Conservation (phyloP, 495 filamentous ascomycete species). For the Entonaema liquescens region DNA sequence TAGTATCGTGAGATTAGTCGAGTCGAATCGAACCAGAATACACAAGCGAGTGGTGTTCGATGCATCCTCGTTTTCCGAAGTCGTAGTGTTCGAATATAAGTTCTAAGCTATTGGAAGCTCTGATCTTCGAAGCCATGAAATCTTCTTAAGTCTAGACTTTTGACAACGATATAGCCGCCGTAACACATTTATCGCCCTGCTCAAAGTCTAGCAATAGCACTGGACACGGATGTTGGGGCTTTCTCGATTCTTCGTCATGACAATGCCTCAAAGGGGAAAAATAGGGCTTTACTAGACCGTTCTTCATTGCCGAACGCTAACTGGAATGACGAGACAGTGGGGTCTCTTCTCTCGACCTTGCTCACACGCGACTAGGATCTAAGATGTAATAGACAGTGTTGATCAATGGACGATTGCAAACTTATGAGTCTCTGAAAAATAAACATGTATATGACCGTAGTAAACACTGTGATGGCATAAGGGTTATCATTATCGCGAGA, state of each 20-base stretch:
- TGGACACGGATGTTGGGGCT: neutral
- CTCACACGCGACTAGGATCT: slow-evolving; percentile 39
- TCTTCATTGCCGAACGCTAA: slow-evolving; percentile 37
- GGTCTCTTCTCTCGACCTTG: slow-evolving; percentile 29
- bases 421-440: slow-evolving; percentile 14
- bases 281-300: slow-evolving; percentile 28
- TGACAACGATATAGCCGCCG: slow-evolving; percentile 1
- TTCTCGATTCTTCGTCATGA: slow-evolving; percentile 10
- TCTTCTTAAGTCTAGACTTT: slow-evolving; percentile 11
- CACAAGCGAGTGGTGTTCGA: slow-evolving; percentile 17
- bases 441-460: slow-evolving; percentile 5
- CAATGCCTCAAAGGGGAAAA: slow-evolving; percentile 10
- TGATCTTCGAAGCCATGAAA: neutral
- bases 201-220: neutral
- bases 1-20: slow-evolving; percentile 11
- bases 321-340: slow-evolving; percentile 37
- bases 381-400: slow-evolving; percentile 36
- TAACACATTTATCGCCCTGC: slow-evolving; percentile 13
- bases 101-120: neutral
- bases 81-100: neutral
- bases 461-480: slow-evolving; percentile 15
- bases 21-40: slow-evolving; percentile 20
- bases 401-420: slow-evolving; percentile 34
- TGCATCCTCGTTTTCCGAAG: slow-evolving; percentile 12
- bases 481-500: slow-evolving; percentile 15